Percentiles rank a stretch among this genome's conserved stretches.
These are phyloP conservation scores for Conticribra weissflogii DNA, from an alignment of 108 stramenopile genomes.

Conservation along the genomic window DNA sequence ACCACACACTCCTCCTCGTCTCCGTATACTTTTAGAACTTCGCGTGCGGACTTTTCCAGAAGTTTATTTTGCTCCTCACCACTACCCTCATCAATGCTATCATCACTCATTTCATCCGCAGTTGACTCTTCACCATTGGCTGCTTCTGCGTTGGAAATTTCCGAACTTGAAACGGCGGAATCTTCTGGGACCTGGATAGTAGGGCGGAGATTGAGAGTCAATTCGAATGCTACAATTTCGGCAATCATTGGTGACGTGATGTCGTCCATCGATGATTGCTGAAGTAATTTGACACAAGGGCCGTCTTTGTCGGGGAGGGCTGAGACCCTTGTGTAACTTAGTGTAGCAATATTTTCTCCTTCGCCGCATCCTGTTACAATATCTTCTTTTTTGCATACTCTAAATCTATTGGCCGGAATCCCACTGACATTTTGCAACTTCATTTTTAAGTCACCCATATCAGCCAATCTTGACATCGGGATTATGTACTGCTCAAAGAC, in stretches of 20 bases:
- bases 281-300: slow-evolving; percentile 67
- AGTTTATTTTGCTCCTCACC: slow-evolving; percentile 35
- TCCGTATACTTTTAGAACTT: slow-evolving; percentile 63
- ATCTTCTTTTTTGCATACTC: slow-evolving; percentile 69
- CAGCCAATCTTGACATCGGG: slow-evolving; percentile 82
- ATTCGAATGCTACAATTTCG: slow-evolving; percentile 76
- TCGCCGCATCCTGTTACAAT: slow-evolving; percentile 43
- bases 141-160: slow-evolving; percentile 1
- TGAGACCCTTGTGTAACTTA: slow-evolving; percentile 49
- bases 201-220: slow-evolving; percentile 63
- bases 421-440: slow-evolving; percentile 80
- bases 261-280: slow-evolving; percentile 54
- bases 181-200: neutral
- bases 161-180: neutral
- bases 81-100: slow-evolving; percentile 18
- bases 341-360: slow-evolving; percentile 42
- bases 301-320: slow-evolving; percentile 81
- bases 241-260: slow-evolving; percentile 47
- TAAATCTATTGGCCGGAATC: slow-evolving; percentile 59
- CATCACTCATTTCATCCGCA: slow-evolving; percentile 41
- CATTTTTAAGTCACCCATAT: slow-evolving; percentile 79
- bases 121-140: slow-evolving; percentile 19
- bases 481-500: slow-evolving; percentile 79
- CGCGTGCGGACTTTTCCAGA: slow-evolving; percentile 39
- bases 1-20: slow-evolving; percentile 75